A percentile compares a stretch with the other conserved stretches of the same genome.
Evolutionary conservation across 2,329 filamentous ascomycete genomes (phyloP).

Genomic region (Epicoccum sorghinum): DNA sequence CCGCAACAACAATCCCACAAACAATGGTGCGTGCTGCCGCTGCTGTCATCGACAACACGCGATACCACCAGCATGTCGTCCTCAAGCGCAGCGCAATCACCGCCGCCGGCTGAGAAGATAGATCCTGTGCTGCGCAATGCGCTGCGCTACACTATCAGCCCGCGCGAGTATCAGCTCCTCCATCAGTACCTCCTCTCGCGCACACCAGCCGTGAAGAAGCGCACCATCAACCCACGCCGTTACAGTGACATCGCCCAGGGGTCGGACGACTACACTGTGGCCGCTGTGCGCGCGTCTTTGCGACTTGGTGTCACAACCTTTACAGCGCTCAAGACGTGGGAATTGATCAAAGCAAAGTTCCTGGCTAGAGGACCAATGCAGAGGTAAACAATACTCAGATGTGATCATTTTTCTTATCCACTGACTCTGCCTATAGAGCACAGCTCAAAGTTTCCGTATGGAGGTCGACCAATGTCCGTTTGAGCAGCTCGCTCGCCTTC

Average conservation of each 20-base stretch:
- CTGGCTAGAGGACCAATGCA: constrained; percentile 39
- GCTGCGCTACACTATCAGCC: constrained; percentile 81
- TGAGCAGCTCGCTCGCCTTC: constrained; percentile 82
- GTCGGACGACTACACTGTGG: constrained; percentile 56
- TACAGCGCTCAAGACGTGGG: constrained; percentile 55
- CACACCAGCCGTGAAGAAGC: constrained; percentile 65
- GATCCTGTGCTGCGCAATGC: constrained; percentile 84
- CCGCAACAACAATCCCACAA: constrained; percentile 22
- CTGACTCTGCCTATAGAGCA: constrained; percentile 29
- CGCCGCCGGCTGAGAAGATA: constrained; percentile 42
- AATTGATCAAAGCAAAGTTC: constrained; percentile 48
- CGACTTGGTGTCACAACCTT: constrained; percentile 53
- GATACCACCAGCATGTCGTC: constrained; percentile 42
- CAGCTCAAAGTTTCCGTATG: constrained; percentile 50
- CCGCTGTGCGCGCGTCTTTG: constrained; percentile 54
- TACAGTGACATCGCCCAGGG: constrained; percentile 59
- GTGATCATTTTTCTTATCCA: neutral
- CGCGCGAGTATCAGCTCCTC: constrained; percentile 83
- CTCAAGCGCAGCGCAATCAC: constrained; percentile 32
- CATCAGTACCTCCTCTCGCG: constrained; percentile 83
- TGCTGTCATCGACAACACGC: constrained; percentile 12
- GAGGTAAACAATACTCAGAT: constrained; percentile 19
- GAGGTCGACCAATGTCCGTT: constrained; percentile 71
- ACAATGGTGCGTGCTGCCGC: constrained; percentile 22
- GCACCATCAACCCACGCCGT: constrained; percentile 55